phyloP scores from a whole-genome alignment of 192 early-diverging fungal species.

The Chytriomyces confervae region DNA sequence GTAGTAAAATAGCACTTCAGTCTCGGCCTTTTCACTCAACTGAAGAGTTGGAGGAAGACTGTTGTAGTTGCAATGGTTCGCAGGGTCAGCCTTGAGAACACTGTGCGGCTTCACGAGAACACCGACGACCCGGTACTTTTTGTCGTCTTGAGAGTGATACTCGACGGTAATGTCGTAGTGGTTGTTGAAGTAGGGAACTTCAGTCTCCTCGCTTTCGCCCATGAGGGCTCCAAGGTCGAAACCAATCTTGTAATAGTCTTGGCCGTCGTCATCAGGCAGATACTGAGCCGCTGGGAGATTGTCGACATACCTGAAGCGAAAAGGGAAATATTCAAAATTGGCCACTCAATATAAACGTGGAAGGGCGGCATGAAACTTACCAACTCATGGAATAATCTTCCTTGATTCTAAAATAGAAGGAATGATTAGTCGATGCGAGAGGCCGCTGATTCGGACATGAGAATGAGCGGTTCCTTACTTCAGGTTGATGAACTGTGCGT shows the following conservation, averaged over 20 bases:
- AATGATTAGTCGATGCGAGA: background rate
- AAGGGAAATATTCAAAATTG: background rate
- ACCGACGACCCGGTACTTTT: conserved; percentile 83
- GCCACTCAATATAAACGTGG: background rate
- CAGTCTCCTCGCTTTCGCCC: conserved; percentile 19
- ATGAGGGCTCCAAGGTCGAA: conserved; percentile 71
- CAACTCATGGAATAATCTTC: conserved; percentile 58
- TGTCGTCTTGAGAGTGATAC: conserved; percentile 72
- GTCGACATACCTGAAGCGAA: conserved; percentile 69
- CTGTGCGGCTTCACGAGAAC: conserved; percentile 77
- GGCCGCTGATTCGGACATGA: too few species aligned
- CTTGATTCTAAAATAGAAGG: conserved; percentile 45
- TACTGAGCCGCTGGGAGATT: conserved; percentile 80
- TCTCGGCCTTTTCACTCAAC: conserved; percentile 35
- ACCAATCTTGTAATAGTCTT: conserved; percentile 78
- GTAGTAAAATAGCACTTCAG: conserved; percentile 55
- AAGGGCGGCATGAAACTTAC: conserved; percentile 18
- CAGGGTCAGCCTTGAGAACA: conserved; percentile 45
- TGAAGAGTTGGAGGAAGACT: conserved; percentile 16
- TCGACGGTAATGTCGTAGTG: conserved; percentile 87
- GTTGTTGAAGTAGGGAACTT: conserved; percentile 71
- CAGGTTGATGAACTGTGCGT: conserved; percentile 87
- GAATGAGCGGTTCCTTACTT: conserved; percentile 34
- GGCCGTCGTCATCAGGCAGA: conserved; percentile 56
- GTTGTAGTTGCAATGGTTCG: conserved; percentile 28